phyloP scores from a whole-genome alignment of 1,139 yeast genomes.

The Saccharomyces hybrid region DNA sequence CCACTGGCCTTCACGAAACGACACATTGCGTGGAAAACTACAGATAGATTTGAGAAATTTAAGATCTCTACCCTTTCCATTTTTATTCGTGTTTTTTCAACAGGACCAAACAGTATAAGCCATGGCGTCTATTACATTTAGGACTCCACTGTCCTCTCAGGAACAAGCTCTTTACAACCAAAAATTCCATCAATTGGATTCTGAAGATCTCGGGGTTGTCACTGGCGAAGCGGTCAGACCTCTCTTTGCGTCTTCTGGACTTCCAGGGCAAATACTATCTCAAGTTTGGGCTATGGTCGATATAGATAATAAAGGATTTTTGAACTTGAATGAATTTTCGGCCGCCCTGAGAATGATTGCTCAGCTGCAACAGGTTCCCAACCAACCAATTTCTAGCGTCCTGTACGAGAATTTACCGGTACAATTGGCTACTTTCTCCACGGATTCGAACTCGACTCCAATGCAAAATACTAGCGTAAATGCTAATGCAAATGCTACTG shows the following conservation, averaged over 20 bases:
- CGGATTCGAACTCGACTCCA: constrained; percentile 38
- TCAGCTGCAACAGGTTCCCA: constrained; percentile 52
- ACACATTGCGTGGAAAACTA: background rate
- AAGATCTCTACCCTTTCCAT: background rate
- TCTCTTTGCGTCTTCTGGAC: constrained; percentile 77
- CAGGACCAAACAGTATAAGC: background rate
- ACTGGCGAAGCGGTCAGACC: constrained; percentile 89
- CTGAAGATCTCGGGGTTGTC: constrained; percentile 70
- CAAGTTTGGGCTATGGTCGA: constrained; percentile 95
- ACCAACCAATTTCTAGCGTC: constrained; percentile 17
- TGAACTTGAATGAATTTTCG: constrained; percentile 75
- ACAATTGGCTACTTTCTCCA: constrained; percentile 23
- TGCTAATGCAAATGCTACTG: constrained; percentile 21
- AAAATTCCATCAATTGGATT: constrained; percentile 72
- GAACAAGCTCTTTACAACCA: constrained; percentile 70
- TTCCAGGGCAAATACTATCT: constrained; percentile 71
- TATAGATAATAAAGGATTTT: constrained; percentile 72
- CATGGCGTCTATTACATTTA: constrained; percentile 25
- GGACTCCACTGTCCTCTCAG: constrained; percentile 56
- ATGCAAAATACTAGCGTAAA: constrained; percentile 24
- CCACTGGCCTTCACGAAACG: background rate
- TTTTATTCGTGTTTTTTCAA: background rate
- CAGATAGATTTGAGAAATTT: background rate
- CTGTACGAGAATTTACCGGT: constrained; percentile 25
- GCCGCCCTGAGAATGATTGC: constrained; percentile 86